Evolutionary conservation across 148 eudicot genomes (phyloP), one percentile per base, ranked within the genome.

Genomic region (Arbutus unedo): DNA sequence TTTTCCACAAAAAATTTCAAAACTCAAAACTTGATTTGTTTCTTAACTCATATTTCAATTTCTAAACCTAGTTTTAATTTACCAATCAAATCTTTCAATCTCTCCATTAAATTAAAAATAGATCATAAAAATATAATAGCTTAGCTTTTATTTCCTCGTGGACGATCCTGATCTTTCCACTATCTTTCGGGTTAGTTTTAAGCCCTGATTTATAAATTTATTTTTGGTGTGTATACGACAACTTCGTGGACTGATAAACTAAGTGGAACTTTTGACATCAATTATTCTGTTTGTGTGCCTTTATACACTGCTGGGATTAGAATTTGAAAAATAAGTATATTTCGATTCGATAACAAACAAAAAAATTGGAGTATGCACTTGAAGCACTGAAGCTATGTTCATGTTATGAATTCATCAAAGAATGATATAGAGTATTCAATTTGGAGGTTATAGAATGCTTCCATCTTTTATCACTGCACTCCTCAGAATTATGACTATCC

Each of bases 401-500:
- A 9, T 13, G 44, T 76, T 50, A 8, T 18, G 49, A 78, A 59
- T 7, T 43, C 31, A 43, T 8, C 45, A 47, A 62, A 44, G 55
- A 79, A 66, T 54, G 23, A n/a, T 77, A 16, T 19, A 25, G 66
- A 70, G 43, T 25, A 67, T 21, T 14, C 72, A 50, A 82, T 62
- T 21, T 6, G n/a, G 68, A n/a, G 23, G 38, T 43, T 82, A 94
- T 55, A 94, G 81, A 82, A 93, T 87, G 85, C 81, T 91, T 60
- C 87, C 90, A 74, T 93, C 91, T 54, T 89, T 89, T 41, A 94
- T 88, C 51, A 86, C 81, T 82, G 96, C 93, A 50, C 84, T 85
- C 80, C 90, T 91, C 60, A 89, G 68, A 73, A 94, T 82, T 6
- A 94, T 88, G 48, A 93, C 87, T 51, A 94, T 89, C 8, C 96